These are phyloP conservation scores for Nothophoma quercina DNA, from an alignment of 2,329 filamentous ascomycete species.

Conservation along the genomic window DNA sequence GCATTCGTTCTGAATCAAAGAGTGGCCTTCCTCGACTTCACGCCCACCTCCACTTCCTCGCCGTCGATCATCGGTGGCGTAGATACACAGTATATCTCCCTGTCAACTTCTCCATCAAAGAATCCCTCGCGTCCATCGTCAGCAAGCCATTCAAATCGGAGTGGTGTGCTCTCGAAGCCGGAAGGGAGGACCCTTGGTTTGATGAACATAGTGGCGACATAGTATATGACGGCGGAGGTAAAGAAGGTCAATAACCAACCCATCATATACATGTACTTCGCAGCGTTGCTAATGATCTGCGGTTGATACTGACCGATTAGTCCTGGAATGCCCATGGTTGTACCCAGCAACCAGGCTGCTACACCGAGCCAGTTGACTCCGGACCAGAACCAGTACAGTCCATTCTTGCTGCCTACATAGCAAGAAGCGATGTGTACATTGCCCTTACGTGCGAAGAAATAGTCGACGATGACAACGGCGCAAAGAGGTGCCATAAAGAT, in stretches of 20 bases:
- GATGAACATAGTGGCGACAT: conserved; percentile 24
- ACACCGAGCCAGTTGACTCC: conserved; percentile 47
- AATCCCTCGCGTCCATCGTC: conserved; percentile 38
- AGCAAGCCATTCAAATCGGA: conserved; percentile 34
- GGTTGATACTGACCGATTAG: conserved; percentile 43
- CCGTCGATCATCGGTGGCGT: conserved; percentile 23
- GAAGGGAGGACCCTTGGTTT: conserved; percentile 29
- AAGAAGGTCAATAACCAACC: conserved; percentile 45
- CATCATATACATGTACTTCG: conserved; percentile 48
- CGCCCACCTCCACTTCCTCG: conserved; percentile 20
- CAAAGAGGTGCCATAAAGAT: conserved; percentile 54
- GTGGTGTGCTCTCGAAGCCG: conserved; percentile 27
- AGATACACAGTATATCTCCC: conserved; percentile 19
- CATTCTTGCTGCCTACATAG: conserved; percentile 35
- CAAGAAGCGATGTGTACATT: conserved; percentile 53
- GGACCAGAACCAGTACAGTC: conserved; percentile 41
- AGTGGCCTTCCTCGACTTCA: conserved; percentile 15
- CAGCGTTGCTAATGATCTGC: conserved; percentile 40
- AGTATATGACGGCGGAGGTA: conserved; percentile 40
- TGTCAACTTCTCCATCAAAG: conserved; percentile 34
- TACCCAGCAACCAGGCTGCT: conserved; percentile 39
- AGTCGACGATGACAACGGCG: conserved; percentile 52
- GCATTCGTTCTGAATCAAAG: too few relatives aligned
- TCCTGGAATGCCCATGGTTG: conserved; percentile 46
- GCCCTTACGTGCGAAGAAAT: conserved; percentile 48